Evolutionary conservation across 257 asterid species (phyloP).

Genomic region (Solanum habrochaites): DNA sequence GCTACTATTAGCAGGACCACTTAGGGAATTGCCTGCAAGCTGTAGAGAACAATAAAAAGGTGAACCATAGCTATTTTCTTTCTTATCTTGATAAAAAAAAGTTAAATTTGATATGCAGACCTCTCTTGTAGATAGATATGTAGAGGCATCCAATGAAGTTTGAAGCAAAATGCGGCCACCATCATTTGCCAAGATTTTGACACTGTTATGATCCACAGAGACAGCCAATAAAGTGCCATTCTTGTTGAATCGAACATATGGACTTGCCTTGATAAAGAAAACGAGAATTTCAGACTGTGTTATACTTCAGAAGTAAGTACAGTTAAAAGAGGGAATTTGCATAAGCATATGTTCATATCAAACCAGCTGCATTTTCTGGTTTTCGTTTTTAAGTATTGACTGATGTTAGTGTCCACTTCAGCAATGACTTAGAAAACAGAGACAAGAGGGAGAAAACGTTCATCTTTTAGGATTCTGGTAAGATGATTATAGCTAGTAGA

Average conservation of each 20-base stretch:
- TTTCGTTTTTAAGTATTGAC: background rate
- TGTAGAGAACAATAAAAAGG: constrained; percentile 5
- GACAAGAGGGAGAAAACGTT: background rate
- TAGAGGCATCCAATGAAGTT: constrained; percentile 16
- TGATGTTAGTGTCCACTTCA: background rate
- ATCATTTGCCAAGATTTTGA: constrained; percentile 59
- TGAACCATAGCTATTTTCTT: background rate
- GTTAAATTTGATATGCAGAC: constrained; percentile 13
- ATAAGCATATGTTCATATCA: background rate
- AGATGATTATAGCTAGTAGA: background rate
- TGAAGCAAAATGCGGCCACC: constrained; percentile 36
- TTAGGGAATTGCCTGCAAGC: constrained; percentile 18
- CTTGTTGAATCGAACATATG: constrained; percentile 46
- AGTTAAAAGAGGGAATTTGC: background rate
- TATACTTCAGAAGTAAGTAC: background rate
- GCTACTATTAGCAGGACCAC: constrained; percentile 2
- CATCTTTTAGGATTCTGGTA: background rate
- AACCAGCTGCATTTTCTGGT: background rate
- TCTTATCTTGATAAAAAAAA: background rate
- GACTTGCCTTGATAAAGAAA: constrained; percentile 32
- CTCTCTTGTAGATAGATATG: constrained; percentile 15
- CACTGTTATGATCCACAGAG: constrained; percentile 29
- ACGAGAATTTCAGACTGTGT: background rate
- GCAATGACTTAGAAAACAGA: background rate
- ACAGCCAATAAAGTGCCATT: constrained; percentile 53